phyloP scores from a whole-genome alignment of 106 monocot species.

The Apostasia ramifera region DNA sequence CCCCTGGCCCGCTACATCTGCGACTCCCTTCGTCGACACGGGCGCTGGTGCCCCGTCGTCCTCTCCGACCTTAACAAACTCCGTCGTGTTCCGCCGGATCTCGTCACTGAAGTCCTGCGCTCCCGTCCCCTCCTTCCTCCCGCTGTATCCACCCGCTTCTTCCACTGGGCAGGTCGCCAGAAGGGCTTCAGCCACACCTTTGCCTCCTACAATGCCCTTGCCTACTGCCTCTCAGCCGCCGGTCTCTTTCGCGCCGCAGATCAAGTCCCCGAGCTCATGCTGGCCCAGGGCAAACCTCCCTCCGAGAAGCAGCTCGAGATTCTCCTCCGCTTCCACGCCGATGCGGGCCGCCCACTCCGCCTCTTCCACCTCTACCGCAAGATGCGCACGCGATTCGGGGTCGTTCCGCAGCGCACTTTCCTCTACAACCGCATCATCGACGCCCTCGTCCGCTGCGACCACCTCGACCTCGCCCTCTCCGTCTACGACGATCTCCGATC shows the following conservation, averaged over 20 bases:
- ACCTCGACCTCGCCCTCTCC: conserved; percentile 52
- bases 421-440: conserved; percentile 77
- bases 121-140: conserved; percentile 30
- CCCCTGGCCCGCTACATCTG: conserved; percentile 76
- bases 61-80: conserved; percentile 79
- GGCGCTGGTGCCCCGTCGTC: conserved; percentile 57
- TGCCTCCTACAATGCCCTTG: conserved; percentile 74
- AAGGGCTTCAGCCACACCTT: conserved; percentile 67
- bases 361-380: conserved; percentile 42
- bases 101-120: conserved; percentile 77
- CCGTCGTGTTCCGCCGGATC: conserved; percentile 64
- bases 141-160: conserved; percentile 59
- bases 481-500: conserved; percentile 53
- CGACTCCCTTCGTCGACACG: conserved; percentile 68
- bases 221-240: conserved; percentile 43
- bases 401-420: conserved; percentile 45
- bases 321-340: conserved; percentile 66
- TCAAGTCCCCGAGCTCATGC: conserved; percentile 79
- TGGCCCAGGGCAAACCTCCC: conserved; percentile 45
- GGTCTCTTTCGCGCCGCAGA: conserved; percentile 57
- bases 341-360: conserved; percentile 49
- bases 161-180: conserved; percentile 74
- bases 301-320: conserved; percentile 87
- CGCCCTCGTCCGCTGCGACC: conserved; percentile 37
- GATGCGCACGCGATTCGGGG: conserved; percentile 46